Evolutionary conservation across 495 filamentous ascomycete genomes (phyloP), one percentile per base, ranked within the genome.

Genomic region (Oleoguttula mirabilis): DNA sequence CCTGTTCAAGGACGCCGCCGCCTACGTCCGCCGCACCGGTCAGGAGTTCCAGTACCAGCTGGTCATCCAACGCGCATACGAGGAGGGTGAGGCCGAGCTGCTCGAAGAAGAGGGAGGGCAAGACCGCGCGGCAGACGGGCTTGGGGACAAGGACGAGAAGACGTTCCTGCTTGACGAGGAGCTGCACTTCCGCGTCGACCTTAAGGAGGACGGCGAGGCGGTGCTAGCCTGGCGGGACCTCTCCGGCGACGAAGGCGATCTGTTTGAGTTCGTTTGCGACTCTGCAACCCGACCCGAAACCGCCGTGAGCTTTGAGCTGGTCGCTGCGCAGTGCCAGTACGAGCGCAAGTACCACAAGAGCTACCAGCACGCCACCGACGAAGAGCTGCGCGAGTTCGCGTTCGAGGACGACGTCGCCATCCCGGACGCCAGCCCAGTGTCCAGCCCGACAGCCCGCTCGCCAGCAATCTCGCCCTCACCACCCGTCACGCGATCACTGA

Each of bases 201-300:
- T 80, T 41, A 47, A 48, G 36, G 79, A 84, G 35, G 76, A 77
- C 12, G 78, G 77, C 17, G 77, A 83, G 44, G 84, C 79, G 55
- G 78, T 96, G 6, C 71, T 98, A 44, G 87, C 87, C 31, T 98
- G 90, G 90, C 77, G 84, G 33, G 90, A 96, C 58, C 62, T 95
- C 50, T 94, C 85, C 58, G 90, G 90, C 27, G 92, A 96, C 67
- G 67, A 75, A 4, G 88, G 87, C 23, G 90, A 98, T 59, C 71
- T 96, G 11, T 96, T 82, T 66, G 88, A 98, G 60, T 96, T 96
- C 54, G 81, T 96, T 48, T 96, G 88, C 63, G 92, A 95, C 59
- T 57, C 65, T 7, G 73, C 73, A 20, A 75, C 81, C 21, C 69
- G 76, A 25, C 65, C 79, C 4, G 70, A 75, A 11, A 80, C 85